Conservation (phyloP, 352 stramenopile genomes). For the Phytophthora palmivora region DNA sequence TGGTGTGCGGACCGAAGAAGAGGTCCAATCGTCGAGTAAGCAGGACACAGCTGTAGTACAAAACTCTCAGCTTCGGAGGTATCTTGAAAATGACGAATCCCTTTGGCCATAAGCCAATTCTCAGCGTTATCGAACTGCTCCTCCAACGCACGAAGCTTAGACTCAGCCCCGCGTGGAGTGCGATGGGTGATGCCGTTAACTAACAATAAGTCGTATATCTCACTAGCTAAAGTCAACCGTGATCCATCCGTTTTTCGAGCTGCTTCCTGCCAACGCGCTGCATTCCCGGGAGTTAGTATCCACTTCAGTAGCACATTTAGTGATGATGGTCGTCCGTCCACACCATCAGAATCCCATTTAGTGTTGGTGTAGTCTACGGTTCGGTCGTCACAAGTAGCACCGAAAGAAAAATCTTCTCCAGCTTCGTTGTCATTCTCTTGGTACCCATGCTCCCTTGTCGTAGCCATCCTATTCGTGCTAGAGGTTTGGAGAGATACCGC, state of each 20-base stretch:
- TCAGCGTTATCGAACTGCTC: constrained; percentile 23
- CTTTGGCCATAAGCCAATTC: constrained; percentile 9
- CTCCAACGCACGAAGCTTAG: constrained; percentile 17
- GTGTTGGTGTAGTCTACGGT: background rate
- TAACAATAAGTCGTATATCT: constrained; percentile 22
- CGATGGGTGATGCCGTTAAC: constrained; percentile 13
- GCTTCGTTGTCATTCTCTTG: too few relatives aligned
- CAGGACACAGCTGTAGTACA: constrained; percentile 17
- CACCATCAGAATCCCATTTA: constrained; percentile 21
- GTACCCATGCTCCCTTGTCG: too few relatives aligned
- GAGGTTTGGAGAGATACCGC: too few relatives aligned
- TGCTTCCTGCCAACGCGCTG: constrained; percentile 17
- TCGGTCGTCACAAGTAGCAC: too few relatives aligned
- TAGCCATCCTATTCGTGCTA: too few relatives aligned
- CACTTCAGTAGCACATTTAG: constrained; percentile 18
- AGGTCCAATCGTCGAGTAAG: constrained; percentile 4
- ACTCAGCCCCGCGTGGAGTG: background rate
- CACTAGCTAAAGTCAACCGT: background rate
- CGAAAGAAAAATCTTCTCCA: too few relatives aligned
- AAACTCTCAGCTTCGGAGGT: background rate
- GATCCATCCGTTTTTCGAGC: constrained; percentile 9
- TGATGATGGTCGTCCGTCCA: constrained; percentile 12
- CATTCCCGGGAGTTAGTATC: constrained; percentile 17
- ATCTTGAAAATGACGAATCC: constrained; percentile 8
- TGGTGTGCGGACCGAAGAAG: background rate